phyloP scores from a whole-genome alignment of 768 basidiomycete genomes.

The Leucosporidium creatinivorum region DNA sequence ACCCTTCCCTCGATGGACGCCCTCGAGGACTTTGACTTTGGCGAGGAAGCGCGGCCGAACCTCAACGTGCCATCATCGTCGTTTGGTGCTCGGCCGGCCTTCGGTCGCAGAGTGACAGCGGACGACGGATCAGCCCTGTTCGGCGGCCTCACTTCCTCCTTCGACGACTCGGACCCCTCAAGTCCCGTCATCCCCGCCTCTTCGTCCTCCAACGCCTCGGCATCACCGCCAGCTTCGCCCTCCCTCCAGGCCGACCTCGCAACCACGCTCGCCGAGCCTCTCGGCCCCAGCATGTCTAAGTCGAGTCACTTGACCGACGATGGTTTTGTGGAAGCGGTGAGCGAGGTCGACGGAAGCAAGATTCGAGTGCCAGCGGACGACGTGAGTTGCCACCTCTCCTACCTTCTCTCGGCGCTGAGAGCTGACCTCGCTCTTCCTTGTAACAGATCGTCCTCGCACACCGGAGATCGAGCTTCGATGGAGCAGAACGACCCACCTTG shows the following conservation, averaged over 20 bases:
- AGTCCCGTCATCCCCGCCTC: conserved; percentile 8
- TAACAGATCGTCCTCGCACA: not conserved
- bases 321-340: conserved; percentile 24
- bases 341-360: conserved; percentile 19
- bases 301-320: conserved; percentile 19
- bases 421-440: not conserved
- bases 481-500: not conserved
- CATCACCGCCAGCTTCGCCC: not conserved
- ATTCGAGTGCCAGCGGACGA: conserved; percentile 30
- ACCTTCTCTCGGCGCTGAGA: not conserved
- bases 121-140: conserved; percentile 29
- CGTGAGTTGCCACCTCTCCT: not conserved
- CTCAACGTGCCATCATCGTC: not conserved
- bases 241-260: conserved; percentile 9
- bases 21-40: conserved; percentile 27
- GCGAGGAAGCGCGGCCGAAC: conserved; percentile 7
- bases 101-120: not conserved
- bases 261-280: conserved; percentile 13
- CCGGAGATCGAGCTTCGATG: not conserved
- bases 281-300: conserved; percentile 23
- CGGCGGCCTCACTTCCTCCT: conserved; percentile 18
- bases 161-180: conserved; percentile 4
- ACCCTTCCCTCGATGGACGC: conserved; percentile 24
- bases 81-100: not conserved
- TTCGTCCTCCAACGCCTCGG: not conserved